Base-by-base conservation (phyloP, 345 rosid genomes). In the Hibiscus syriacus region DNA sequence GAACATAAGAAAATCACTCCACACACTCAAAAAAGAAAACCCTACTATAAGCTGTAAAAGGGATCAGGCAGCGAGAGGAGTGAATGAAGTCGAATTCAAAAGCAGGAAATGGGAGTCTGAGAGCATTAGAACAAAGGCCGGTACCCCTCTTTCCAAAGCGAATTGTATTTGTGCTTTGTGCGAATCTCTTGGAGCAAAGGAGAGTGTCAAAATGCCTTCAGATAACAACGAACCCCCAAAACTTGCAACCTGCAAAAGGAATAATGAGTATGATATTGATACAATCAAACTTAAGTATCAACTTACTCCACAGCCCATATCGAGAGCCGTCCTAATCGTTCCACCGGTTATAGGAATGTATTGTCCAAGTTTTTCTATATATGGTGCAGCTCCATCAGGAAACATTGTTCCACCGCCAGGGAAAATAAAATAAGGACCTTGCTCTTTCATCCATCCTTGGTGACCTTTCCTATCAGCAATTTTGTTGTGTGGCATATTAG, bases 371-470 rank as follows among this genome's bases (percentile, higher is more conserved):
- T 90, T 94, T 29, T 88, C 96, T 14, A 94, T 88, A 73, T 94
- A 94, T 9, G 83, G 86, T 11, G 83, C 85, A 2, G 97, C 98
- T 63, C 99, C 99, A 12, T 92, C 96, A 20, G 99, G 92, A 41
- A 91, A 94, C 99, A 92, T 94, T 0, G 99, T 94, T 72, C 98
- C 99, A 54, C 99, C 99, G 19, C 99, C 99, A 16, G 99, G 99
- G 77, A 94, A 94, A 65, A 79, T 76, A 72, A 94, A 94, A 75
- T 87, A 75, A 11, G 84, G 87, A 0, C 96, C 97, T 55, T 88
- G 88, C 77, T 82, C 79, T 80, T 92, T 92, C 98, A 94, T 94
- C 98, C 99, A 94, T 73, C 99, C 98, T 62, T 94, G 99, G 62
- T 92, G 99, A 55, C 99, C 99, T 79, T 94, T 94, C 83, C 99